phyloP scores from a whole-genome alignment of 1,284 basidiomycete genomes.

The Cryptococcus jaspeensis region DNA sequence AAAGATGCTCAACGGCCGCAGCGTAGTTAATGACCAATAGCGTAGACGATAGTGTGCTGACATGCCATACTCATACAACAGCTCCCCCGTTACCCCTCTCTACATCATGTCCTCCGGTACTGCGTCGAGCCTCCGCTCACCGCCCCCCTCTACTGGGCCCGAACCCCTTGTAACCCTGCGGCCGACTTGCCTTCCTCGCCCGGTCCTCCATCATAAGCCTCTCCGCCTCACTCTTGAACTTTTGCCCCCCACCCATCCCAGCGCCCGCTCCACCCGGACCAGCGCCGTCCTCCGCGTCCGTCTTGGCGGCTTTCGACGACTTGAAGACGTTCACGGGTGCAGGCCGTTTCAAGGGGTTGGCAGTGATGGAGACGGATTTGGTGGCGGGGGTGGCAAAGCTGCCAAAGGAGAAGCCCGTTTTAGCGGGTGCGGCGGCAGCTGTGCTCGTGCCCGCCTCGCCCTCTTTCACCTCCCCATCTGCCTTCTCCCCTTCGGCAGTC shows the following conservation, averaged over 20 bases:
- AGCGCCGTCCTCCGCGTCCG: constrained; percentile 57
- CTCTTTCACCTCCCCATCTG: constrained; percentile 8
- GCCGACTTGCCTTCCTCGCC: constrained; percentile 61
- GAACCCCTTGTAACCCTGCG: constrained; percentile 15
- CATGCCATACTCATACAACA: no score
- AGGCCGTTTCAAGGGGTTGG: constrained; percentile 51
- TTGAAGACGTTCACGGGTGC: constrained; percentile 67
- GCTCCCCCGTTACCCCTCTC: background rate
- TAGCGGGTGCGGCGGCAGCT: background rate
- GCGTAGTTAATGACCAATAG: no score
- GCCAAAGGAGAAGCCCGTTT: constrained; percentile 16
- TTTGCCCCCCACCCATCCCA: constrained; percentile 52
- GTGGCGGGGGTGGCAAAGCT: constrained; percentile 13
- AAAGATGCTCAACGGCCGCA: no score
- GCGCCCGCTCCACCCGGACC: constrained; percentile 48
- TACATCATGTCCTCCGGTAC: background rate
- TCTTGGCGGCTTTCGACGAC: constrained; percentile 51
- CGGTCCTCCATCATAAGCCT: constrained; percentile 80
- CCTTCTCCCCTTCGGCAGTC: background rate
- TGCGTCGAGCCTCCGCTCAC: background rate
- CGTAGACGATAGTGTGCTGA: no score
- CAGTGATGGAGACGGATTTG: constrained; percentile 5
- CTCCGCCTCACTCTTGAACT: constrained; percentile 73
- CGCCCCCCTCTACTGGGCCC: constrained; percentile 10
- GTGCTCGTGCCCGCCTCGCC: background rate